Conservation (phyloP, 2,329 filamentous ascomycete genomes). For the Fusarium sacchari region DNA sequence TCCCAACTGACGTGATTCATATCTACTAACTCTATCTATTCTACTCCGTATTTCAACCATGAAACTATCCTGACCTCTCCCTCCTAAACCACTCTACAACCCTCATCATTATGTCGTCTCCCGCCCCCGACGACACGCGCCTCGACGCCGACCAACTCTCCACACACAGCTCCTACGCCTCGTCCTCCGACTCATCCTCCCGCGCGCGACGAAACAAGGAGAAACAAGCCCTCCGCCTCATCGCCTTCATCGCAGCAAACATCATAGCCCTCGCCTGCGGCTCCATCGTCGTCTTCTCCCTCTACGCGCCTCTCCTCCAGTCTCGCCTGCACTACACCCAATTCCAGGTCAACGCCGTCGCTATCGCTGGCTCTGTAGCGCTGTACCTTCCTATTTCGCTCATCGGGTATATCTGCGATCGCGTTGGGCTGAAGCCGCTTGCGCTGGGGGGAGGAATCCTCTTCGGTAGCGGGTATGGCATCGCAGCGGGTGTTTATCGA, state of each 20-base stretch:
- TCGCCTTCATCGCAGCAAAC: conserved; percentile 66
- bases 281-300: conserved; percentile 90
- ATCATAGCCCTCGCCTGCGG: conserved; percentile 79
- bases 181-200: conserved; percentile 30
- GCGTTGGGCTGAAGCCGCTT: conserved; percentile 81
- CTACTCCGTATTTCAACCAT: conserved; percentile 1
- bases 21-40: not conserved
- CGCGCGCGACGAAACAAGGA: conserved; percentile 39
- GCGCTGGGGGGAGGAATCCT: conserved; percentile 76
- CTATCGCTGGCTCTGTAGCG: conserved; percentile 85
- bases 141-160: conserved; percentile 42
- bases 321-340: conserved; percentile 88
- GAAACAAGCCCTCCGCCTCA: conserved; percentile 51
- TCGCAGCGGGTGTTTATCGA: conserved; percentile 82
- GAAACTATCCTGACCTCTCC: not conserved
- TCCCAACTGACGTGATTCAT: conserved; percentile 29
- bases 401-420: conserved; percentile 92
- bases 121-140: conserved; percentile 29
- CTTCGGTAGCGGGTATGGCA: conserved; percentile 83
- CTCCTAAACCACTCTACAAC: not conserved
- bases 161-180: conserved; percentile 38
- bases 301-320: conserved; percentile 93
- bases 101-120: conserved; percentile 33
- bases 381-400: conserved; percentile 93
- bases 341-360: conserved; percentile 89